These are phyloP conservation scores for Geranomyces michiganensis DNA, from an alignment of 192 early-diverging fungal species.

Conservation along the genomic window DNA sequence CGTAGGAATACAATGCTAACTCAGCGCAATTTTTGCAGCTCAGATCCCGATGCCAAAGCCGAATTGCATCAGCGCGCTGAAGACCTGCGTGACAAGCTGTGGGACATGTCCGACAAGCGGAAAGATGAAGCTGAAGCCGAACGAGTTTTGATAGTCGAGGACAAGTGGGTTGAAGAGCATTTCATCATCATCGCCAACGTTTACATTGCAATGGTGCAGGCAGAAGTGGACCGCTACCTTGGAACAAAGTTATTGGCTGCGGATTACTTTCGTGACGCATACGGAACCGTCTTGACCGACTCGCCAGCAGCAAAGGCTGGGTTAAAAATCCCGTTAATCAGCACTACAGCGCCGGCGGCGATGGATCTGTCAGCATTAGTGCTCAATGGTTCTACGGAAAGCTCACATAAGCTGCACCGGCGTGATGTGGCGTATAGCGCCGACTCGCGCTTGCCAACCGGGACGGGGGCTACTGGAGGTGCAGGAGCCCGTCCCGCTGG, in stretches of 20 bases:
- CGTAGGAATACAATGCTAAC: background rate
- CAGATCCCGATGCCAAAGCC: constrained; percentile 60
- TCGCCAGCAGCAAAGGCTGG: background rate
- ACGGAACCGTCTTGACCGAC: constrained; percentile 39
- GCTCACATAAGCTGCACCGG: constrained; percentile 25
- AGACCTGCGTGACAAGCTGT: constrained; percentile 62
- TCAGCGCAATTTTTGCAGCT: constrained; percentile 25
- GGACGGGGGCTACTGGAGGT: constrained; percentile 5
- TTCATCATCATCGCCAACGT: constrained; percentile 55
- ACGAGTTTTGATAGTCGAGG: constrained; percentile 54
- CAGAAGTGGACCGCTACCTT: constrained; percentile 56
- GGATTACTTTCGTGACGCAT: constrained; percentile 60
- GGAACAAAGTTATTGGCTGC: constrained; percentile 48
- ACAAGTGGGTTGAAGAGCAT: constrained; percentile 64
- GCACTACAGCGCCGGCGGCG: constrained; percentile 21
- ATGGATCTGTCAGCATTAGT: constrained; percentile 41
- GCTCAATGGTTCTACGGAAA: constrained; percentile 7
- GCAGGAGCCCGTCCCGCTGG: constrained; percentile 14
- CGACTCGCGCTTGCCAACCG: constrained; percentile 12
- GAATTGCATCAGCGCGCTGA: constrained; percentile 66
- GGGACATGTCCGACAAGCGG: constrained; percentile 62
- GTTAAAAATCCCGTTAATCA: constrained; percentile 45
- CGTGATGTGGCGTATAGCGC: constrained; percentile 19
- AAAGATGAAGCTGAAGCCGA: constrained; percentile 65
- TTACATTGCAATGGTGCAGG: constrained; percentile 61